A percentile compares a stretch with the other conserved stretches of the same genome.
Evolutionary conservation across 139 green algal species (phyloP).

Genomic region (Tetradesmus lagerheimii): DNA sequence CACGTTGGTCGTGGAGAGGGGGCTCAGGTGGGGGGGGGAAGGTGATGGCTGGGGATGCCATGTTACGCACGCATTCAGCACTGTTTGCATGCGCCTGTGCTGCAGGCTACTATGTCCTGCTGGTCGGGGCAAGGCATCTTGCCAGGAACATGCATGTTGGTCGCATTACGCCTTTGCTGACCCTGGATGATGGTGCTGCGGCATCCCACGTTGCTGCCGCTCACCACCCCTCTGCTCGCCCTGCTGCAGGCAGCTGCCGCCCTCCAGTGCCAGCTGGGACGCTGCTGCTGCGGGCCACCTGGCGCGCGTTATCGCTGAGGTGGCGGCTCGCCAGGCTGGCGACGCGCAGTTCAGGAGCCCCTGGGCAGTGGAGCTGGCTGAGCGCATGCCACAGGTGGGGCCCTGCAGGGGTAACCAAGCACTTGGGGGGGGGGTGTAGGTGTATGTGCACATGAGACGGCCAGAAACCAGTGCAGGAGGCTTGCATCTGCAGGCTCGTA

Average conservation of each 20-base stretch:
- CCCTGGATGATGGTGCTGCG: too few relatives aligned
- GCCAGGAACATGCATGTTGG: too few relatives aligned
- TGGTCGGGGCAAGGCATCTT: too few relatives aligned
- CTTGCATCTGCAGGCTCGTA: too few relatives aligned
- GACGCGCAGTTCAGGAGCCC: constrained; percentile 57
- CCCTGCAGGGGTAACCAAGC: not conserved
- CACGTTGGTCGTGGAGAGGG: not conserved
- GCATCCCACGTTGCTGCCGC: not conserved
- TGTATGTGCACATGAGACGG: too few relatives aligned
- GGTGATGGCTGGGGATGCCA: too few relatives aligned
- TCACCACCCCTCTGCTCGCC: constrained; percentile 30
- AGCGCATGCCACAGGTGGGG: not conserved
- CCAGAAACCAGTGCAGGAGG: too few relatives aligned
- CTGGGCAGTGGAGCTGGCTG: constrained; percentile 74
- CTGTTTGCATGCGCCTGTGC: too few relatives aligned
- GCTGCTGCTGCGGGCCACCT: not conserved
- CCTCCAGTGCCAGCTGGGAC: constrained; percentile 7
- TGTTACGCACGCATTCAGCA: too few relatives aligned
- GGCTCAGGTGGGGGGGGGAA: not conserved
- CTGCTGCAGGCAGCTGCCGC: constrained; percentile 21
- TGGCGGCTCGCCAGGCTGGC: constrained; percentile 10
- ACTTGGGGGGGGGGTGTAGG: too few relatives aligned
- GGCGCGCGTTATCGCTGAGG: not conserved
- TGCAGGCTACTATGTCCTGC: too few relatives aligned
- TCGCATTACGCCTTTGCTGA: too few relatives aligned